Evolutionary conservation across 148 eudicot species (phyloP), one percentile per base, ranked within the genome.

Genomic region (Hydrangea macrophylla): DNA sequence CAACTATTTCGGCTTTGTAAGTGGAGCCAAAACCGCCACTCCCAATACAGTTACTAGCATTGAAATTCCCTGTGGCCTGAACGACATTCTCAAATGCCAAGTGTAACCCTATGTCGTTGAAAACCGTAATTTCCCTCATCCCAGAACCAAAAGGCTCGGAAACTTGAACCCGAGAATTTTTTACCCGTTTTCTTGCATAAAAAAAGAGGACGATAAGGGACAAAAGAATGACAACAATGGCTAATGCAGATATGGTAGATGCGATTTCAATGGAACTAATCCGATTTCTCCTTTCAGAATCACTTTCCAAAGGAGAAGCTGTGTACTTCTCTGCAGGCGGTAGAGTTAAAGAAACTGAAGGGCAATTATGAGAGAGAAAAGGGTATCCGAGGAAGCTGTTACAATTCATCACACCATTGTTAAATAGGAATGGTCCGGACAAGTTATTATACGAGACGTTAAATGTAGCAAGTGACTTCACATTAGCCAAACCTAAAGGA

Each of bases 11-110:
- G 23, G 96, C 96, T 70, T 76, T 73, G 48, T 89, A 89, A 33
- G 92, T 89, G 22, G 87, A 68, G 30, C 96, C 96, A 56, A 89
- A 89, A 13, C 96, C 96, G 9, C 96, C 96, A 64, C 66, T 72
- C 13, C 96, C 96, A 13, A 89, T 89, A 78, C 89, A 83, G 57
- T 89, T 78, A 56, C 83, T 71, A 13, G 77, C 58, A 57, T 73
- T 85, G 28, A 89, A 89, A 58, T 77, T 69, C 37, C 78, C 89
- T 0, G 96, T 84, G 17, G 96, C 92, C 62, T 62, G 74, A 25
- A 86, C 81, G 5, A 89, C 75, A 58, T 53, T 70, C 28, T 81
- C 82, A 62, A 54, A 88, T 15, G 85, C 85, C 64, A 88, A 58
- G 6, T 74, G 77, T 15, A 83, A 82, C 8, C 84, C 85, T 20